Percentiles rank a stretch among this genome's conserved stretches.
Evolutionary conservation across 1,139 yeast genomes (phyloP).

Genomic region (Kodamaea sp.): DNA sequence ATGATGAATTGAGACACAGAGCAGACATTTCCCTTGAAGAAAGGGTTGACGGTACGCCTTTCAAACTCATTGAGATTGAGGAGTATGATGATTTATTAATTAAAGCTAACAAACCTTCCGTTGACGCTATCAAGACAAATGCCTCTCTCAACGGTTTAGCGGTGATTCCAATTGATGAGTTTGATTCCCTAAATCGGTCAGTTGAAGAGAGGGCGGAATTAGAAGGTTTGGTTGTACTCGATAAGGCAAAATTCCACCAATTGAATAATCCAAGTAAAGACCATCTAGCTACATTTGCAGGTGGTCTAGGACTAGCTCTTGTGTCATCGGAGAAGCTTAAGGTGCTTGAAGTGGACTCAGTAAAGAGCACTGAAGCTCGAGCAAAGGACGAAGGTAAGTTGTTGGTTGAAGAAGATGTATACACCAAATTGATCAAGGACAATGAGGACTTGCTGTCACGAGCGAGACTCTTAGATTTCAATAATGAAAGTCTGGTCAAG

Average conservation of each 20-base stretch:
- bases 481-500: slow-evolving; percentile 4
- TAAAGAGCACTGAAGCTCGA: slow-evolving; percentile 12
- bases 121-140: slow-evolving; percentile 28
- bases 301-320: slow-evolving; percentile 22
- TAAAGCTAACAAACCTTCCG: slow-evolving; percentile 39
- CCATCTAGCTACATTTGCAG: slow-evolving; percentile 22
- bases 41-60: slow-evolving; percentile 25
- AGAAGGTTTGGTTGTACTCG: slow-evolving; percentile 13
- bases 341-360: slow-evolving; percentile 16
- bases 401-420: slow-evolving; percentile 23
- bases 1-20: slow-evolving; percentile 9
- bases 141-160: slow-evolving; percentile 33
- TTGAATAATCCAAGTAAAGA: slow-evolving; percentile 21
- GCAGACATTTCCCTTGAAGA: slow-evolving; percentile 23
- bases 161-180: slow-evolving; percentile 30
- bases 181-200: slow-evolving; percentile 17
- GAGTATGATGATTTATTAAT: slow-evolving; percentile 38
- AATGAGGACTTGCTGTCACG: slow-evolving; percentile 1
- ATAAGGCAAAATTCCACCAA: slow-evolving; percentile 11
- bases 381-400: slow-evolving; percentile 30
- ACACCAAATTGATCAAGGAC: slow-evolving; percentile 11
- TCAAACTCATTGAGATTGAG: slow-evolving; percentile 21
- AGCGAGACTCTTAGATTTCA: slow-evolving; percentile 1
- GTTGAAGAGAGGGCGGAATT: slow-evolving; percentile 15
- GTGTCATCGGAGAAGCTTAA: slow-evolving; percentile 21